Evolutionary conservation across 2,329 filamentous ascomycete species (phyloP), one percentile per base, ranked within the genome.

Genomic region (Hymenoscyphus fructigenus): DNA sequence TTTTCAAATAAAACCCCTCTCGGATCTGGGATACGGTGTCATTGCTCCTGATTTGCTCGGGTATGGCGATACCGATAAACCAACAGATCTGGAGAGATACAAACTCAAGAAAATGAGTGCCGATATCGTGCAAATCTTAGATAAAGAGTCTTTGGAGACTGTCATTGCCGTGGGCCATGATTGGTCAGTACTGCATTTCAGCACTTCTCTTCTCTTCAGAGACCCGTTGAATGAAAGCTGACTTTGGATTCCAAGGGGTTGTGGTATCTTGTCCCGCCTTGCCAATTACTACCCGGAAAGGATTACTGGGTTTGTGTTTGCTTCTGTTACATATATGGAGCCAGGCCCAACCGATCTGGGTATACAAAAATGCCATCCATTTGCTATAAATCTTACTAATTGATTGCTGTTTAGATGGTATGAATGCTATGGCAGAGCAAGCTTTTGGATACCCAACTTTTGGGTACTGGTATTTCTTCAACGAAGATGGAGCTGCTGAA

Each of bases 11-110:
- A 76, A 76, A 0, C 70, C 75, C n/a, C 73, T 81, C 14, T 75
- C 76, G 5, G 59, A 67, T 26, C 68, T 70, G 20, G 80, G 79
- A 1, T 80, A 80, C 69, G 75, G 74, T 17, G 76, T 80, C 36
- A 76, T 87, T n/a, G 84, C 83, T 0, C 85, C 84, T 0, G 85
- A 88, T 71, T 77, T 86, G 3, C 85, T 84, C 1, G 84, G 83
- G 76, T 88, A 81, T 68, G 85, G 85, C 61, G 84, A 85, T 74
- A 87, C 85, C 2, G 75, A 77, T 60, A 76, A 75, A 44, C 77
- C 76, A 1, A 64, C 61, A 0, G 66, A 72, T 7, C 29, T 73
- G 1, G 65, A 71, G 10, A 66, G 69, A 0, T 79, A 80, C 65
- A 69, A 67, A 12, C 59, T 74, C 29, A 75, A 75, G 59, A 63